Evolutionary conservation across 192 early-diverging fungal genomes (phyloP).

Genomic region (Pilobolus umbonatus): DNA sequence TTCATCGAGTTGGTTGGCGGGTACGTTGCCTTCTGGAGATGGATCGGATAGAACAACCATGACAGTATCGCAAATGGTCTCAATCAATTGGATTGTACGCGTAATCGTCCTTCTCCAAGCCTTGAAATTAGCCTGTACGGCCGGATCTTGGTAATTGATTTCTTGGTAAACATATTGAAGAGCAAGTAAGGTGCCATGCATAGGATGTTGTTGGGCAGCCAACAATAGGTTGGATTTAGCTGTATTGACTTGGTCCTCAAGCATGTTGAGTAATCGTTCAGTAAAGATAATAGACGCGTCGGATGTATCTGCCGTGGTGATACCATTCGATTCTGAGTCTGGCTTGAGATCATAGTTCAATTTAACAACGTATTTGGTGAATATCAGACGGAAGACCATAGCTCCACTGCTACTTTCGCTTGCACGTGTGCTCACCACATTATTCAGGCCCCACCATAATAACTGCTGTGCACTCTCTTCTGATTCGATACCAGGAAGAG

Average conservation of each 20-base stretch:
- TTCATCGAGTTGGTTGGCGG: conserved; percentile 70
- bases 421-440: conserved; percentile 63
- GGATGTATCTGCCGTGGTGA: neutral
- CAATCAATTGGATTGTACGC: conserved; percentile 43
- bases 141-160: conserved; percentile 45
- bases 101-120: conserved; percentile 50
- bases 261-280: conserved; percentile 42
- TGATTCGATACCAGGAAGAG: conserved; percentile 51
- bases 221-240: conserved; percentile 44
- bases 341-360: conserved; percentile 39
- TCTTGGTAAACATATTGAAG: conserved; percentile 56
- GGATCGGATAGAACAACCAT: conserved; percentile 69
- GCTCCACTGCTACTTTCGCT: conserved; percentile 82
- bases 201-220: conserved; percentile 49
- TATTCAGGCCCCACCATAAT: conserved; percentile 55
- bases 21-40: conserved; percentile 89
- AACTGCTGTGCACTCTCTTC: conserved; percentile 44
- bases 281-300: conserved; percentile 23
- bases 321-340: neutral
- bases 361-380: conserved; percentile 67
- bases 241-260: conserved; percentile 44
- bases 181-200: conserved; percentile 52
- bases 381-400: conserved; percentile 72
- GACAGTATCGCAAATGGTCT: conserved; percentile 53
- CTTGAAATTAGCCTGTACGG: conserved; percentile 37